Conservation (phyloP, 2,329 filamentous ascomycete genomes). For the Fusarium odoratissimum region DNA sequence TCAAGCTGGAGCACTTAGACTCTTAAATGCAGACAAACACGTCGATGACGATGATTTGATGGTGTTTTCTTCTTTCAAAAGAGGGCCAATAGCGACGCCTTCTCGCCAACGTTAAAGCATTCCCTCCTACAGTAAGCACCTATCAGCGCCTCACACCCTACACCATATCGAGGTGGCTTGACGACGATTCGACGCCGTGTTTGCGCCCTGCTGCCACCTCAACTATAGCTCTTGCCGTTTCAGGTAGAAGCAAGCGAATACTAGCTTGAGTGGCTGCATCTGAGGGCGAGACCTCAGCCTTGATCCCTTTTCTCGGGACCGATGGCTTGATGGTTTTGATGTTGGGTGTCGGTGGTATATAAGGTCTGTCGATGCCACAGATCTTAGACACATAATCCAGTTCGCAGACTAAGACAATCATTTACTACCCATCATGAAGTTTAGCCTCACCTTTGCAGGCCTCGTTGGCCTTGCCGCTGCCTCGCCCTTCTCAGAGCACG, state of each 20-base stretch:
- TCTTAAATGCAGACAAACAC: background rate
- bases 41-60: background rate
- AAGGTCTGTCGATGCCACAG: background rate
- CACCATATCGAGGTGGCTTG: conserved; percentile 5
- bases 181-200: conserved; percentile 10
- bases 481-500: conserved; percentile 21
- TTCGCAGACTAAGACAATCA: background rate
- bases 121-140: background rate
- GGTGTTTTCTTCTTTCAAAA: background rate
- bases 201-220: background rate
- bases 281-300: background rate
- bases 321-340: background rate
- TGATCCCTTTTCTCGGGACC: background rate
- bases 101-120: conserved; percentile 21
- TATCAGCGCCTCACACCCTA: conserved; percentile 6
- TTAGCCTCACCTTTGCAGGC: conserved; percentile 4
- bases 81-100: background rate
- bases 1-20: background rate
- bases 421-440: conserved; percentile 13
- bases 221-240: conserved; percentile 6
- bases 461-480: conserved; percentile 17
- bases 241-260: conserved; percentile 5
- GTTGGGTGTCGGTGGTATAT: background rate
- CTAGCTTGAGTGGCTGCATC: background rate
- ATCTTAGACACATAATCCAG: rapidly evolving